Percentiles rank a stretch among this genome's conserved stretches.
phyloP scores from a whole-genome alignment of 148 eudicot genomes.

The Rhododendron ferrugineum region DNA sequence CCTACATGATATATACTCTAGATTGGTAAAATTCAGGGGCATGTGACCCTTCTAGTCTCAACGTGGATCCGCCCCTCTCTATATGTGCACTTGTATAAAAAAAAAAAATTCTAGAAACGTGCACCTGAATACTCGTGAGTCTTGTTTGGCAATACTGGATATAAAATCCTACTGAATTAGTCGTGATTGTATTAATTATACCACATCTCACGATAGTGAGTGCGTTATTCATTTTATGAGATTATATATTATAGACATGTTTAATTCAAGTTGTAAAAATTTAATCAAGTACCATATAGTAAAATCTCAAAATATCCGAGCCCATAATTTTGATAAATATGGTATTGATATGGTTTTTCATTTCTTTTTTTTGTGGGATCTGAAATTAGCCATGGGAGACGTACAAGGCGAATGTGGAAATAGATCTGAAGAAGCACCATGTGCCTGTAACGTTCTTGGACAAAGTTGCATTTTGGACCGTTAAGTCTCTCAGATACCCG shows the following conservation, averaged over 20 bases:
- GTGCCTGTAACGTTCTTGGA: constrained; percentile 45
- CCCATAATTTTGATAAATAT: neutral
- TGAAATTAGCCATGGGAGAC: constrained; percentile 68
- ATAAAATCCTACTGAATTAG: no score
- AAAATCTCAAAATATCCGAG: neutral
- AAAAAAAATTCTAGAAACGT: no score
- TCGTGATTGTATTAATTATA: no score
- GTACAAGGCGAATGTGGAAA: constrained; percentile 48
- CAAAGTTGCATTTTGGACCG: constrained; percentile 60
- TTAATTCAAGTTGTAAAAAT: neutral
- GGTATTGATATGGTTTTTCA: neutral
- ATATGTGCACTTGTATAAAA: no score
- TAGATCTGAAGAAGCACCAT: constrained; percentile 73
- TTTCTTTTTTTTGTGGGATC: neutral
- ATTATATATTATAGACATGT: neutral
- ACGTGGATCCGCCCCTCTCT: no score
- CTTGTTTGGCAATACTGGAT: no score
- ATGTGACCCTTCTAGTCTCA: no score
- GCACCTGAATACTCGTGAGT: no score
- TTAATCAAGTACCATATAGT: neutral
- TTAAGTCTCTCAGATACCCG: constrained; percentile 60
- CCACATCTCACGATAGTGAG: no score
- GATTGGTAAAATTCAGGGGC: no score
- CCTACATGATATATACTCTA: no score
- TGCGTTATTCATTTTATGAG: neutral